A percentile compares a stretch with the other conserved stretches of the same genome.
These are phyloP conservation scores for Hypoxylon sp. DNA, from an alignment of 2,329 filamentous ascomycete species.

Conservation along the genomic window DNA sequence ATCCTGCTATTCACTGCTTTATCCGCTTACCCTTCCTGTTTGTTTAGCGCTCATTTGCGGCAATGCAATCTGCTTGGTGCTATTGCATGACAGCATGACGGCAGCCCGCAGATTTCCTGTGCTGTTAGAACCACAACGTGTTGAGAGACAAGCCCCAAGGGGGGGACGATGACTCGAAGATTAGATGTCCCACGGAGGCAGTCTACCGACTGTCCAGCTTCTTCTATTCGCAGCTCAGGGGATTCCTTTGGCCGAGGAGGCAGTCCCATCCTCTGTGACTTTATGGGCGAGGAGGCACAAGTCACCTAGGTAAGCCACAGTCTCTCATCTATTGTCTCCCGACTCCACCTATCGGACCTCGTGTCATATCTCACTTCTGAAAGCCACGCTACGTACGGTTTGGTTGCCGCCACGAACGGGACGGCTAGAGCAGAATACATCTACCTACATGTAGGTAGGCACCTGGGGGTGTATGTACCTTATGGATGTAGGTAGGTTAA, in stretches of 20 bases:
- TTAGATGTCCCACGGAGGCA: slow-evolving; percentile 38
- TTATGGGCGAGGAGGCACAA: slow-evolving; percentile 5
- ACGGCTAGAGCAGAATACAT: slow-evolving; percentile 18
- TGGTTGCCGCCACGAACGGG: slow-evolving; percentile 9
- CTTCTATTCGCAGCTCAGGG: slow-evolving; percentile 4
- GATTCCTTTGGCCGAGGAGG: slow-evolving; percentile 6
- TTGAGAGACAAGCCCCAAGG: slow-evolving; percentile 43
- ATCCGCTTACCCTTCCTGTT: slow-evolving; percentile 45
- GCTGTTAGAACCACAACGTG: slow-evolving; percentile 45
- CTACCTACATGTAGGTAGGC: too few species aligned
- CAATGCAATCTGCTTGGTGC: slow-evolving; percentile 40
- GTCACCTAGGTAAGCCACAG: slow-evolving; percentile 20
- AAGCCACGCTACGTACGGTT: slow-evolving; percentile 19
- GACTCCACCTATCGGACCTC: slow-evolving; percentile 16
- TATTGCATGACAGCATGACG: slow-evolving; percentile 42
- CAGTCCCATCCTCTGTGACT: neutral
- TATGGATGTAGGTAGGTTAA: too few species aligned
- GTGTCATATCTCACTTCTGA: slow-evolving; percentile 19
- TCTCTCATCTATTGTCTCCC: slow-evolving; percentile 22
- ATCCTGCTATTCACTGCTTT: slow-evolving; percentile 29
- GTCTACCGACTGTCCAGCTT: slow-evolving; percentile 26
- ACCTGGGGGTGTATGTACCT: too few species aligned
- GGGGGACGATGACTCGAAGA: slow-evolving; percentile 51
- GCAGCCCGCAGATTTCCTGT: slow-evolving; percentile 49
- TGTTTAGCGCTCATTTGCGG: slow-evolving; percentile 42